phyloP scores from a whole-genome alignment of 345 rosid genomes.

The Iberis pinnata region DNA sequence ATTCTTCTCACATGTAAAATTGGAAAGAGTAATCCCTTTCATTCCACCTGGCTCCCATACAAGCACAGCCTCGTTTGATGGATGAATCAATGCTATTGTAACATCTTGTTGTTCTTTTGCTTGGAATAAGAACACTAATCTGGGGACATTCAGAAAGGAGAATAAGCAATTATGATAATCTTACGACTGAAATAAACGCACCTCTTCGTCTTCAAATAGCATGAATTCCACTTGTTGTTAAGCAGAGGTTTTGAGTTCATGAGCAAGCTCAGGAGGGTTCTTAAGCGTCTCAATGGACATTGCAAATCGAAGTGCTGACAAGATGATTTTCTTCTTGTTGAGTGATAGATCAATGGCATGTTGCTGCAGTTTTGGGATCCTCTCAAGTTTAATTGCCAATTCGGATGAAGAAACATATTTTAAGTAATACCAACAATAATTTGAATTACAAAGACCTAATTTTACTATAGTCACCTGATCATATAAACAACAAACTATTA shows the following conservation, averaged over 20 bases:
- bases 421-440: neutral
- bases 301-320: conserved; percentile 74
- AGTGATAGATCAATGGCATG: conserved; percentile 30
- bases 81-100: conserved; percentile 70
- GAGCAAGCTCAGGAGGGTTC: conserved; percentile 46
- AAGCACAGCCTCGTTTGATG: conserved; percentile 73
- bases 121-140: conserved; percentile 31
- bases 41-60: too few relatives aligned
- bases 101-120: too few relatives aligned
- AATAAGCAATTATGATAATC: conserved; percentile 44
- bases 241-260: too few relatives aligned
- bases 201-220: conserved; percentile 64
- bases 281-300: conserved; percentile 47
- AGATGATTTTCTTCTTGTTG: conserved; percentile 54
- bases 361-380: conserved; percentile 47
- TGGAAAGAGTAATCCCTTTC: too few relatives aligned
- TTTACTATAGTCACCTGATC: conserved; percentile 1
- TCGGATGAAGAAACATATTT: neutral
- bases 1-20: too few relatives aligned
- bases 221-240: conserved; percentile 84
- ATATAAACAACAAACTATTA: conserved; percentile 3
- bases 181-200: conserved; percentile 46
- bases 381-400: conserved; percentile 24
- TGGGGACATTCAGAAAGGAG: conserved; percentile 31
- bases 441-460: neutral